Evolutionary conservation across 345 rosid genomes (phyloP).

Genomic region (Sonneratia caseolaris): DNA sequence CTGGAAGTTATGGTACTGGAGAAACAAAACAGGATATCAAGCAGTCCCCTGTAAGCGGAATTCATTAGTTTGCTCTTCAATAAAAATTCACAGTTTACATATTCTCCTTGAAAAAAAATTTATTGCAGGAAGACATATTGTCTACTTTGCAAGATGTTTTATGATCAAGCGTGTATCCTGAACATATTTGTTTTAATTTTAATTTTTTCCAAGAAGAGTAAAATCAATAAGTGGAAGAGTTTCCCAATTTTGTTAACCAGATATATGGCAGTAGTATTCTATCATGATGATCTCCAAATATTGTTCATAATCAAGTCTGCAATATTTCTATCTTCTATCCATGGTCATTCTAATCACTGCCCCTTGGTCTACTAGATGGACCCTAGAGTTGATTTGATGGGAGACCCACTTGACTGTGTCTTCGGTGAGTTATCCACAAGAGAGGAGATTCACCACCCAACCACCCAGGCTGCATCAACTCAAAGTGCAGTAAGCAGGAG

Average conservation of each 20-base stretch:
- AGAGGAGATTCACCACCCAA: constrained; percentile 32
- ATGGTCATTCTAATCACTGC: neutral
- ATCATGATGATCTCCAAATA: neutral
- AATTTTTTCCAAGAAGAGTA: neutral
- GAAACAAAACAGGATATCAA: constrained; percentile 7
- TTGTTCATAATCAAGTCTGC: neutral
- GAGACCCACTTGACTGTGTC: constrained; percentile 44
- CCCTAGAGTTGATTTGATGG: constrained; percentile 20
- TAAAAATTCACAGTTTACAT: neutral
- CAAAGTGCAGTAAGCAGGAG: constrained; percentile 17
- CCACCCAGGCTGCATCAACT: constrained; percentile 12
- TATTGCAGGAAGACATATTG: neutral
- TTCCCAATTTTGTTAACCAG: neutral
- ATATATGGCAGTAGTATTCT: neutral
- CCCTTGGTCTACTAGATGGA: constrained; percentile 7
- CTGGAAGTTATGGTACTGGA: constrained; percentile 1
- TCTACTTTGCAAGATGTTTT: neutral
- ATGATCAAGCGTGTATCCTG: neutral
- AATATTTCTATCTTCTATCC: neutral
- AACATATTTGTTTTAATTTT: neutral
- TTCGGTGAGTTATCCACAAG: constrained; percentile 27
- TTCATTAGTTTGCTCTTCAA: neutral
- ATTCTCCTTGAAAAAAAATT: neutral
- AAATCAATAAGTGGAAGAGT: neutral
- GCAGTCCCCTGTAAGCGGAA: neutral